phyloP scores from a whole-genome alignment of 1,284 basidiomycete species.

The Anthracocystis walkeri region DNA sequence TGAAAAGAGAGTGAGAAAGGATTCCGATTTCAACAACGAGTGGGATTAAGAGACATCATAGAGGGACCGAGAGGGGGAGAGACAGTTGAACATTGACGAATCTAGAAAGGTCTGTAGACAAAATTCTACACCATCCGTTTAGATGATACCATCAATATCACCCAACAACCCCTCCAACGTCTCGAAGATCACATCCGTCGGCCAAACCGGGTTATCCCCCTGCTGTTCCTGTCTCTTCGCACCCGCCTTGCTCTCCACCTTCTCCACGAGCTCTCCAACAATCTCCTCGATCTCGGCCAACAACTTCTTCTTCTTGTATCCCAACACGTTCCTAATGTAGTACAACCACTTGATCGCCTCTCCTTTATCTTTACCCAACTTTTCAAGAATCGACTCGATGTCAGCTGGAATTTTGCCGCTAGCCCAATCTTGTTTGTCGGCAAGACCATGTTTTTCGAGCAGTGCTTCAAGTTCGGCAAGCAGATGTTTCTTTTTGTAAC shows the following conservation, averaged over 20 bases:
- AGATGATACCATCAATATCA: not conserved
- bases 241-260: not conserved
- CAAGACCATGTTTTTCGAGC: conserved; percentile 2
- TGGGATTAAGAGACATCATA: not conserved
- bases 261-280: not conserved
- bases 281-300: not conserved
- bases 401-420: not conserved
- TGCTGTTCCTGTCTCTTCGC: not conserved
- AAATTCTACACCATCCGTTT: too few relatives aligned
- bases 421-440: not conserved
- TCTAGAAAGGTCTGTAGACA: too few relatives aligned
- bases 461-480: not conserved
- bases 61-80: not conserved
- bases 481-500: conserved; percentile 10
- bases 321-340: not conserved
- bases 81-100: not conserved
- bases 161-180: not conserved
- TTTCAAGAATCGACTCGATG: not conserved
- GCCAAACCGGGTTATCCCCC: not conserved
- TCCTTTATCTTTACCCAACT: not conserved
- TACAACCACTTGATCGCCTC: conserved; percentile 8
- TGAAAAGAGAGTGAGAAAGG: not conserved
- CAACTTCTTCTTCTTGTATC: not conserved
- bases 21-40: too few relatives aligned
- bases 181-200: not conserved